These are phyloP conservation scores for Apiotrichum gracile DNA, from an alignment of 1,284 basidiomycete species.

Conservation along the genomic window DNA sequence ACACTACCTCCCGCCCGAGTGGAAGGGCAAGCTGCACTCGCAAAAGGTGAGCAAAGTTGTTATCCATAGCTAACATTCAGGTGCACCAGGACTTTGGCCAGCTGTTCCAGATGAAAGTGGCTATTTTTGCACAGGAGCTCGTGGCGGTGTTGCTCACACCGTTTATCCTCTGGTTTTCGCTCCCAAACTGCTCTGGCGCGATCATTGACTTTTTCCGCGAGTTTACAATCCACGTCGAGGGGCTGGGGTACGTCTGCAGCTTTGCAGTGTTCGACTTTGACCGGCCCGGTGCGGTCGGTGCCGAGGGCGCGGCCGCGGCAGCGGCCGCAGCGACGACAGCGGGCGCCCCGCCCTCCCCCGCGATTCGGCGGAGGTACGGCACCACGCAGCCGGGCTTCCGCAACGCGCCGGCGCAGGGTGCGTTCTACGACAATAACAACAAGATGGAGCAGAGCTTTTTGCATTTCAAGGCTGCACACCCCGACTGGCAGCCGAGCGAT, in stretches of 20 bases:
- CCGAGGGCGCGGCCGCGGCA: constrained; percentile 35
- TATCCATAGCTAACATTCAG: constrained; percentile 45
- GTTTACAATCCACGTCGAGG: constrained; percentile 93
- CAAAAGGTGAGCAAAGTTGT: constrained; percentile 57
- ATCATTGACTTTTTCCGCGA: constrained; percentile 95
- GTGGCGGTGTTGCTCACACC: constrained; percentile 88
- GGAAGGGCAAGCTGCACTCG: constrained; percentile 84
- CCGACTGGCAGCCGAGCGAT: constrained; percentile 87
- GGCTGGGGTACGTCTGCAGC: constrained; percentile 91
- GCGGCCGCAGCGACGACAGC: background rate
- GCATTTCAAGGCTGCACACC: constrained; percentile 92
- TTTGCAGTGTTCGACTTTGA: constrained; percentile 98
- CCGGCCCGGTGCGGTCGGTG: constrained; percentile 79
- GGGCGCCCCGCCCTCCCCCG: background rate
- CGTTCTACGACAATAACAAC: constrained; percentile 71
- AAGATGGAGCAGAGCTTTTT: constrained; percentile 99
- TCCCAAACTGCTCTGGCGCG: constrained; percentile 77
- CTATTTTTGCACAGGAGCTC: constrained; percentile 81
- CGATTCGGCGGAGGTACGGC: background rate
- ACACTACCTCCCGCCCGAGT: constrained; percentile 89
- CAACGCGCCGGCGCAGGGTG: constrained; percentile 43
- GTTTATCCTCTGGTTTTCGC: constrained; percentile 85
- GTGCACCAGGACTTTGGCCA: constrained; percentile 83
- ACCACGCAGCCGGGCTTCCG: background rate
- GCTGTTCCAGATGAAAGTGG: constrained; percentile 80